Conservation (phyloP, 495 filamentous ascomycete genomes). For the Trichocladium uniseriatum region DNA sequence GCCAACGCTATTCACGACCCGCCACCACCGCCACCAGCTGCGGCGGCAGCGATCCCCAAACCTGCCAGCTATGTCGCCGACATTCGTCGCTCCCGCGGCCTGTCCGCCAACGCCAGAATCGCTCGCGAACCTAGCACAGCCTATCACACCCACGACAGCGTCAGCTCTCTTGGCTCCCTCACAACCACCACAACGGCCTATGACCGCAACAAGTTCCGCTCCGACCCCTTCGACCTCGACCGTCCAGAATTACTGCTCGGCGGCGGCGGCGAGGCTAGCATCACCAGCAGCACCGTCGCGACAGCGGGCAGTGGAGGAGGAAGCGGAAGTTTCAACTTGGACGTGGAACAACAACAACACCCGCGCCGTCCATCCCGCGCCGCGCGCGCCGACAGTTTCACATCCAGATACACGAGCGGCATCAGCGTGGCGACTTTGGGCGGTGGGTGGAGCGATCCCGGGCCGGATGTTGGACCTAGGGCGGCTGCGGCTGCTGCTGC, state of each 20-base stretch:
- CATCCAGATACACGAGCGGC: conserved; percentile 40
- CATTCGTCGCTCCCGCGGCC: conserved; percentile 36
- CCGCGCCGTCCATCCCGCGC: conserved; percentile 11
- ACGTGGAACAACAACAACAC: not conserved
- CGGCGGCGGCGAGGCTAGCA: conserved; percentile 11
- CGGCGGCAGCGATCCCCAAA: conserved; percentile 11
- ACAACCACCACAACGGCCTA: conserved; percentile 10
- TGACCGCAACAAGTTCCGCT: conserved; percentile 46
- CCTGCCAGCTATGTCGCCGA: conserved; percentile 34
- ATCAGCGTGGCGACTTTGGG: conserved; percentile 23
- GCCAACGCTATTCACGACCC: conserved; percentile 38
- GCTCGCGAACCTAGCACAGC: conserved; percentile 18
- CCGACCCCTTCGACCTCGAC: conserved; percentile 59
- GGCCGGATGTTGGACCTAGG: conserved; percentile 40
- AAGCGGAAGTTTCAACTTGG: not conserved
- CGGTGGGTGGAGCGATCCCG: conserved; percentile 44
- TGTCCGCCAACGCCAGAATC: conserved; percentile 9
- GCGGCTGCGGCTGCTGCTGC: conserved; percentile 8
- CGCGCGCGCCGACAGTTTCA: conserved; percentile 29
- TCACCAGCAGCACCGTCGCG: conserved; percentile 9
- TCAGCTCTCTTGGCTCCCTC: conserved; percentile 23
- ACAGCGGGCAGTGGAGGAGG: not conserved
- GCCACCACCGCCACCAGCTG: not conserved
- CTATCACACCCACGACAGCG: conserved; percentile 24
- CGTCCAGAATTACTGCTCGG: conserved; percentile 41